Conservation (phyloP, 257 asterid species). For the Gardenia jasminoides region DNA sequence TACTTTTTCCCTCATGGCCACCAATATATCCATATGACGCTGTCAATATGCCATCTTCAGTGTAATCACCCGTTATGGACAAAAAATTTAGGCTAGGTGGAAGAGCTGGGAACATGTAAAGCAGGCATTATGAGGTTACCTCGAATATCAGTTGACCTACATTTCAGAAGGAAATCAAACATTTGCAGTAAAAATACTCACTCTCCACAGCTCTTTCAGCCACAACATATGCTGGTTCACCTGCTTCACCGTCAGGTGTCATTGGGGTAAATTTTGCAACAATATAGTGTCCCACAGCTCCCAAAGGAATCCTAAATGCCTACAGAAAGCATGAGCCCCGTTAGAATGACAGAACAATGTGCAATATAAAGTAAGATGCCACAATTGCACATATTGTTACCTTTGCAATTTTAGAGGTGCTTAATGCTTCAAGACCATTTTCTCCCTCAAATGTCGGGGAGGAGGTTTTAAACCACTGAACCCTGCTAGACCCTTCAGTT, state of each 20-base stretch:
- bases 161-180: slow-evolving; percentile 14
- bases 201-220: slow-evolving; percentile 74
- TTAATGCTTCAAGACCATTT: slow-evolving; percentile 72
- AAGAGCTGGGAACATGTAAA: slow-evolving; percentile 63
- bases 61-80: slow-evolving; percentile 84
- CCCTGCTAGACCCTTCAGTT: slow-evolving; percentile 97
- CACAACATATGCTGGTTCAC: slow-evolving; percentile 80
- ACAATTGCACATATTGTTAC: slow-evolving; percentile 33
- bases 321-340: slow-evolving; percentile 28
- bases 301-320: slow-evolving; percentile 94
- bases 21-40: slow-evolving; percentile 97
- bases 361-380: slow-evolving; percentile 6
- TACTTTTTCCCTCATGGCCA: slow-evolving; percentile 95
- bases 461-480: slow-evolving; percentile 93
- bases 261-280: slow-evolving; percentile 89
- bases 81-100: slow-evolving; percentile 93
- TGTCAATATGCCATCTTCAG: slow-evolving; percentile 81
- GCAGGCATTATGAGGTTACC: slow-evolving; percentile 12
- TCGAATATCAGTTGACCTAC: slow-evolving; percentile 2
- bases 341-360: not conserved
- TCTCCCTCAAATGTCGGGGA: slow-evolving; percentile 67
- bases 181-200: slow-evolving; percentile 37
- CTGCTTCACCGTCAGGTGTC: slow-evolving; percentile 99
- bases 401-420: slow-evolving; percentile 91
- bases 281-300: slow-evolving; percentile 84